Base-by-base conservation (phyloP, 768 basidiomycete species). In the Podaxis carcinomalis region DNA sequence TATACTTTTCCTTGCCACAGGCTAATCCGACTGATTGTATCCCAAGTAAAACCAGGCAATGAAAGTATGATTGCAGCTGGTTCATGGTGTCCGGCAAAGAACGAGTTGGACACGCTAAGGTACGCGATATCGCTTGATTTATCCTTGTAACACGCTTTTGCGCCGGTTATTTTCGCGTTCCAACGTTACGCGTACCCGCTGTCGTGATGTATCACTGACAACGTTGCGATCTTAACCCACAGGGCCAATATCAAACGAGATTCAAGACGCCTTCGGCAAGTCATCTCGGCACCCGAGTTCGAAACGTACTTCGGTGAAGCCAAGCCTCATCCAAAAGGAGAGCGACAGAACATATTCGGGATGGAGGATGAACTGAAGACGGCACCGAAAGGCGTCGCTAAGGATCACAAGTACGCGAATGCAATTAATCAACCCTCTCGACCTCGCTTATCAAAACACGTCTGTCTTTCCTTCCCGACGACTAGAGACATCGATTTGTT, bases 301-400 rank as follows among this genome's bases (percentile, higher is more conserved):
- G 88, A 90, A 39, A 72, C 80, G 50, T 76, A 85, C 63, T 98
- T 96, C 66, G 96, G 94, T 0, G 76, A 84, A 56, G 79, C 93
- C 0, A 77, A 74, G 53, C 86, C 85, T 0, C 77, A 83, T 64
- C 77, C 83, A 14, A 80, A 88, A 58, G 89, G 90, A 16, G 73
- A 77, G 58, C 75, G 87, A 54, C 81, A 82, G 68, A 96, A 81
- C 68, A 84, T 99, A 1, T 99, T 95, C 71, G 95, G 96, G 0
- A 70, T 73, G 59, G 93, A 95, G 1, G 95, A 93, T 66, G 88
- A 93, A 69, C 76, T 97, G 32, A 98, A 97, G 75, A 86, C 85
- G 0, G 92, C 94, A 4, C 95, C 95, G 0, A 98, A 97, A 68
- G 95, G 94, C 0, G 75, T 96, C 7, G 83, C 84, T 55, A 98